Base-by-base conservation (phyloP, 306 rosid species). In the Fragaria vesca region DNA sequence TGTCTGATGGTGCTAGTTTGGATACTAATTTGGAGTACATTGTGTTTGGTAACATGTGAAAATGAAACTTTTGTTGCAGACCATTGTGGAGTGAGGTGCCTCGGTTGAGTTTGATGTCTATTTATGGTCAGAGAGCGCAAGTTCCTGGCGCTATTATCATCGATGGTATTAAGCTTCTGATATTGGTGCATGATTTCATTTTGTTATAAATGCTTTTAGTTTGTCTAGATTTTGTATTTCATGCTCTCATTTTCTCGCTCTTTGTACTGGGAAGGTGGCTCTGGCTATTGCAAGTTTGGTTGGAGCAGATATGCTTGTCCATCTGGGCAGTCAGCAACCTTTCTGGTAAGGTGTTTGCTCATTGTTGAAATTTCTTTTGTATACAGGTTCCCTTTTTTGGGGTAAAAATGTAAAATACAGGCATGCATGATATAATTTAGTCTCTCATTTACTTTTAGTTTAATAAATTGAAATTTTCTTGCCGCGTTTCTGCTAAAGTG, bases 271-370 rank as follows among this genome's bases (percentile, higher is more conserved):
- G 32, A 68, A 94, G 97, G 97, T 57, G 98, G 98, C 63, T 94
- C 98, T 83, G 98, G 98, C 81, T 94, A 92, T 79, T 94, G 97
- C 90, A 94, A 92, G 71, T 92, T 85, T 80, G 98, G 97, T 66
- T 92, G 98, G 97, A 92, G 97, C 88, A 89, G 82, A 73, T 83
- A 83, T 6, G 74, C 61, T 20, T 32, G 76, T 74, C 98, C 98
- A 13, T 90, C 97, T 0, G 92, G 89, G 38, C 84, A 83, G 43
- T 86, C 93, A 1, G 91, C 97, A 51, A 94, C 98, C 34, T 94
- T 94, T 85, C 77, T 94, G 97, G 97, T 94, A 81, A 77, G 72
- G 16, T 30, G 46, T 76, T 66, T 73, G 24, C 69, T 36, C 48
- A 36, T 54, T 57, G 38, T 69, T 20, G 30, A 21, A 30, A 77